Conservation (phyloP, 1,284 basidiomycete species). For the Leccinum proliferum region DNA sequence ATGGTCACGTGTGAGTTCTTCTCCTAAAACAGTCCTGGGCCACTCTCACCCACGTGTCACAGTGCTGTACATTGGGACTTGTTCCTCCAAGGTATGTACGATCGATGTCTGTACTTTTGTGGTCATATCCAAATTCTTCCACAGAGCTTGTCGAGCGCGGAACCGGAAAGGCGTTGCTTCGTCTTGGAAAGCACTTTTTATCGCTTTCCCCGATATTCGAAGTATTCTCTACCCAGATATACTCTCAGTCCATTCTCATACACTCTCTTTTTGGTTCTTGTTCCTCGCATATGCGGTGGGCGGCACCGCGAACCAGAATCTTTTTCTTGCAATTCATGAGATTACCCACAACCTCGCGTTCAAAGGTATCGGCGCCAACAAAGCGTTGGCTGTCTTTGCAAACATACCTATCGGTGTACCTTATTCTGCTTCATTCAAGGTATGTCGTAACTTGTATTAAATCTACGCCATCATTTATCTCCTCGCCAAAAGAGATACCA, state of each 20-base stretch:
- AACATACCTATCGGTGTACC: conserved; percentile 94
- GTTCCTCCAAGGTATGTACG: conserved; percentile 81
- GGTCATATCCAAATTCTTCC: neutral
- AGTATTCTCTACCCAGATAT: conserved; percentile 96
- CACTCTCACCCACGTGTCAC: conserved; percentile 17
- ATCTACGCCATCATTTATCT: conserved; percentile 1
- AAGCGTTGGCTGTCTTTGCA: conserved; percentile 82
- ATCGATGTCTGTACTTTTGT: conserved; percentile 1
- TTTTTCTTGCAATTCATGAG: conserved; percentile 97
- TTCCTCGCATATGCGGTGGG: conserved; percentile 83
- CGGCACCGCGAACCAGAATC: conserved; percentile 95
- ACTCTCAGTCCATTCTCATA: conserved; percentile 90
- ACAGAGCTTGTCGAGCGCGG: conserved; percentile 91
- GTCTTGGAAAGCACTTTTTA: conserved; percentile 91
- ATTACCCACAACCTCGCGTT: conserved; percentile 99
- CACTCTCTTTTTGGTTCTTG: conserved; percentile 72
- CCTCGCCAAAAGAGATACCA: conserved; percentile 66
- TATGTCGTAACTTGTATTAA: conserved; percentile 25
- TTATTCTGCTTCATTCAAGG: conserved; percentile 96
- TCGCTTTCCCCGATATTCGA: conserved; percentile 95
- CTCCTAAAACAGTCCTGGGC: neutral
- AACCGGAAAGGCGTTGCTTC: conserved; percentile 89
- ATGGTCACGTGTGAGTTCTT: conserved; percentile 76
- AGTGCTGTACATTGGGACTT: conserved; percentile 93
- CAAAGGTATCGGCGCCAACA: conserved; percentile 79